These are phyloP conservation scores for Candida sojae DNA, from an alignment of 1,139 yeast species.

Conservation along the genomic window DNA sequence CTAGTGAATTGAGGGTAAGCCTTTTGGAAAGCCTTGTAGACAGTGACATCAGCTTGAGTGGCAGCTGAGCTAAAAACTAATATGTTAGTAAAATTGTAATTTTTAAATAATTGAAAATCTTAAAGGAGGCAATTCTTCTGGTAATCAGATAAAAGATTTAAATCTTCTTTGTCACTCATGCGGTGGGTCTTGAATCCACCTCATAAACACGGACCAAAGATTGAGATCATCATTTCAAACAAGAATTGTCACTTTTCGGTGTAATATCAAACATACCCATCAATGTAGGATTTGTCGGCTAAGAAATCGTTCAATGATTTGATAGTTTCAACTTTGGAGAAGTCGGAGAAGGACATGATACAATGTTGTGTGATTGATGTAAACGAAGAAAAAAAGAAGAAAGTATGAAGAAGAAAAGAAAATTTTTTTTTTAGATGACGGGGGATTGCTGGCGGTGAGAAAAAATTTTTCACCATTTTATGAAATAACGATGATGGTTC, in stretches of 20 bases:
- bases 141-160: conserved; percentile 43
- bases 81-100: conserved; percentile 11
- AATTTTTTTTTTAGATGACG: background rate
- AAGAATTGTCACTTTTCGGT: no score
- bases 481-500: no score
- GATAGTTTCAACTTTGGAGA: conserved; percentile 79
- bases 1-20: conserved; percentile 94
- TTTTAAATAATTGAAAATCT: background rate
- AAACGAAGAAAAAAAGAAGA: background rate
- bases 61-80: conserved; percentile 62
- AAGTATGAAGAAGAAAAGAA: background rate
- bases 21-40: conserved; percentile 91
- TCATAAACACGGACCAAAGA: conserved; percentile 97
- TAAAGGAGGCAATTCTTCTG: no score
- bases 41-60: conserved; percentile 94
- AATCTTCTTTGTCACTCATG: conserved; percentile 75
- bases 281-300: conserved; percentile 90
- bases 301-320: conserved; percentile 84
- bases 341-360: conserved; percentile 73
- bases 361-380: background rate
- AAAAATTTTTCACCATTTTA: conserved; percentile 2
- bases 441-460: background rate
- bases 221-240: conserved; percentile 60
- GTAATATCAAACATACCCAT: conserved; percentile 67
- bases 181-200: conserved; percentile 93